phyloP scores from a whole-genome alignment of 192 early-diverging fungal species.

The Rhizophlyctis rosea region DNA sequence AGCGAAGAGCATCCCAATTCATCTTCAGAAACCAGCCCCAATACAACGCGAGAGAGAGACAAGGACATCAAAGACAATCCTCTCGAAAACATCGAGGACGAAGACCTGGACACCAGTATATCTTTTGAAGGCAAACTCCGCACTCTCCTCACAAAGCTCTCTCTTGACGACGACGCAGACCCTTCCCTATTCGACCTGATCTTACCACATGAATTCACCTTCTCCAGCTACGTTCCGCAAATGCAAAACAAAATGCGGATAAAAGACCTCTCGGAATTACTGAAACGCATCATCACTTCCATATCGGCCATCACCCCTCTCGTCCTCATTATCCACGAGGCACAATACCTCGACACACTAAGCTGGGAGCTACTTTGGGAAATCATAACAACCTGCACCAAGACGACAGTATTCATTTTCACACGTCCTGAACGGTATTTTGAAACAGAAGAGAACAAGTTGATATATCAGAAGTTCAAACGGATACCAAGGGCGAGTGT shows the following conservation, averaged over 20 bases:
- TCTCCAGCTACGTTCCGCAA: background rate
- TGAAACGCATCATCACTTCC: conserved; percentile 31
- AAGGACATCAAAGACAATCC: too few species aligned
- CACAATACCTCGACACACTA: conserved; percentile 44
- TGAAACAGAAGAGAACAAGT: conserved; percentile 36
- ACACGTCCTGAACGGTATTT: conserved; percentile 31
- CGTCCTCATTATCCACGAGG: conserved; percentile 40
- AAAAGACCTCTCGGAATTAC: conserved; percentile 41
- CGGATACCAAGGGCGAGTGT: conserved; percentile 22
- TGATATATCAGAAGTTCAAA: conserved; percentile 22
- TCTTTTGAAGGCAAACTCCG: conserved; percentile 29
- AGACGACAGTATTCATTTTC: conserved; percentile 33
- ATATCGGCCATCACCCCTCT: conserved; percentile 34
- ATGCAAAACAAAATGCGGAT: conserved; percentile 8
- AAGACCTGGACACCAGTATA: too few species aligned
- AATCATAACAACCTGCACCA: conserved; percentile 28
- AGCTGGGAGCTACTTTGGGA: conserved; percentile 48
- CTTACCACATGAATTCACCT: conserved; percentile 32
- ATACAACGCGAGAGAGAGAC: too few species aligned
- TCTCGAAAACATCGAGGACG: too few species aligned
- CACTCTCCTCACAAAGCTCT: conserved; percentile 15
- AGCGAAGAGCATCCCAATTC: too few species aligned
- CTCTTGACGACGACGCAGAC: conserved; percentile 13
- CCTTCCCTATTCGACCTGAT: conserved; percentile 32
- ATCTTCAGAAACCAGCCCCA: too few species aligned